Evolutionary conservation across 2,329 filamentous ascomycete species (phyloP).

Genomic region (Aspergillus tubingensis): DNA sequence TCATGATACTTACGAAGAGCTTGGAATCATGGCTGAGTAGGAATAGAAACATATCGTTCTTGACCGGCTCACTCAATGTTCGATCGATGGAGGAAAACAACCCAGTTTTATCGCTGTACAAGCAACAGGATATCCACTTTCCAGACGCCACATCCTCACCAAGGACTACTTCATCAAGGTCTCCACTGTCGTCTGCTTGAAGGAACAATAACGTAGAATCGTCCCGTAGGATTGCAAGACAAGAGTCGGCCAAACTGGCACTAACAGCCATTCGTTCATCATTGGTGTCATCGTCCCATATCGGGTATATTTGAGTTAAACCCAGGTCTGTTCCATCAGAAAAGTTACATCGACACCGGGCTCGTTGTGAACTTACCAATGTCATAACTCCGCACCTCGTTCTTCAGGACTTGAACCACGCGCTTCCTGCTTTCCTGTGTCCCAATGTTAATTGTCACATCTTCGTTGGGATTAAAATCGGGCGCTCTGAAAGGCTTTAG

Average conservation of each 20-base stretch:
- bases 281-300: constrained; percentile 87
- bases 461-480: constrained; percentile 89
- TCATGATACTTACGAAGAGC: constrained; percentile 63
- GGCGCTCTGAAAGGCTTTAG: constrained; percentile 77
- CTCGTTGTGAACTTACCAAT: constrained; percentile 61
- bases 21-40: constrained; percentile 74
- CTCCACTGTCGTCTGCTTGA: constrained; percentile 75
- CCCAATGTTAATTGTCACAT: constrained; percentile 81
- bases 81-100: constrained; percentile 51
- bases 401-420: constrained; percentile 83
- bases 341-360: constrained; percentile 9
- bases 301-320: constrained; percentile 85
- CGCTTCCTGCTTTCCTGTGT: constrained; percentile 77
- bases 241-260: constrained; percentile 84
- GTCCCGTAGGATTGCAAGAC: constrained; percentile 78
- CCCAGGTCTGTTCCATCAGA: constrained; percentile 66
- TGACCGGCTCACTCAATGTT: constrained; percentile 19
- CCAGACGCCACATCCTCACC: constrained; percentile 60
- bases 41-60: constrained; percentile 68
- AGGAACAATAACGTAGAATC: constrained; percentile 79
- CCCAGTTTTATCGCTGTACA: constrained; percentile 70
- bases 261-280: constrained; percentile 72
- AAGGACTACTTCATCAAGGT: constrained; percentile 78
- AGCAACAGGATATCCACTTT: constrained; percentile 79
- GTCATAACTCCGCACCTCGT: constrained; percentile 88